Conservation (phyloP, 768 basidiomycete species). For the Mycena belliarum region DNA sequence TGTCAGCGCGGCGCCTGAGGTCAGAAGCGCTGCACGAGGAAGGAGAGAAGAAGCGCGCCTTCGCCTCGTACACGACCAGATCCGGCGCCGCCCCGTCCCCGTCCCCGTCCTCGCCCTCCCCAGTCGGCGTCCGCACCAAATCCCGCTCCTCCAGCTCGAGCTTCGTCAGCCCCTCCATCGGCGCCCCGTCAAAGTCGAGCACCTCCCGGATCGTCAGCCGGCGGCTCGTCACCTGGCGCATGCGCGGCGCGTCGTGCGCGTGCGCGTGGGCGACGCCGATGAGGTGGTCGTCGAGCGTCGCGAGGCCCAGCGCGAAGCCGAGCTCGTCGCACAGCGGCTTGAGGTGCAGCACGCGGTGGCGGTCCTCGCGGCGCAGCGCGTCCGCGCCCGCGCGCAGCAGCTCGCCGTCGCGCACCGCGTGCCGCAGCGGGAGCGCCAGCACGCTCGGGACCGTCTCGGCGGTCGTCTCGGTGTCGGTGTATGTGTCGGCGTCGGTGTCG, state of each 20-base stretch:
- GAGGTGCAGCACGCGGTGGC: constrained; percentile 21
- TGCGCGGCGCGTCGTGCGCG: constrained; percentile 18
- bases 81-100: constrained; percentile 21
- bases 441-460: constrained; percentile 16
- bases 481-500: too few species aligned
- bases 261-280: constrained; percentile 21
- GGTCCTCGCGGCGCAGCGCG: constrained; percentile 18
- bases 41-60: constrained; percentile 1
- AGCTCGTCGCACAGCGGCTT: constrained; percentile 19
- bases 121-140: constrained; percentile 15
- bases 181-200: constrained; percentile 20
- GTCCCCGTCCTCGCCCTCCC: too few species aligned
- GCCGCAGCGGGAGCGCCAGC: constrained; percentile 17
- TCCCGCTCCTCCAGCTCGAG: constrained; percentile 16
- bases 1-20: not conserved
- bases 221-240: constrained; percentile 17
- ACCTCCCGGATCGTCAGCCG: constrained; percentile 23
- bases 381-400: constrained; percentile 22
- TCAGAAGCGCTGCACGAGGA: not conserved
- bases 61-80: constrained; percentile 20
- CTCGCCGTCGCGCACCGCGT: constrained; percentile 20
- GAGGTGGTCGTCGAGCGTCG: constrained; percentile 21
- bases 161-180: constrained; percentile 12
- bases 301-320: constrained; percentile 21
- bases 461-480: too few species aligned